Evolutionary conservation across 306 rosid species (phyloP), one percentile per base, ranked within the genome.

Genomic region (Purshia tridentata): DNA sequence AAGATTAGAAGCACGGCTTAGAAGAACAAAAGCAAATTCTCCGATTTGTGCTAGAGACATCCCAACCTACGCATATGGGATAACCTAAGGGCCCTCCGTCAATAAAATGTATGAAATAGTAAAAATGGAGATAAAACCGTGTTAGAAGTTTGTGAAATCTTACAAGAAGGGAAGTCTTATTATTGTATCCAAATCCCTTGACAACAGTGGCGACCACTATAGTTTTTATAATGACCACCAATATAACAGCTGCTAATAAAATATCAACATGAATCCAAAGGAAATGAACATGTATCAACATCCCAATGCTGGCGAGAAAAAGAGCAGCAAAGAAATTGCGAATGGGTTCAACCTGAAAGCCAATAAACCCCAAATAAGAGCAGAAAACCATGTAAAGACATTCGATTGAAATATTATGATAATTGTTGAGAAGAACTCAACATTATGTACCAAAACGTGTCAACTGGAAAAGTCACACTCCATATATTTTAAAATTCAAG

Each of bases 41-140:
- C 99, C 99, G n/a, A 91, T 95, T 84, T 95, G 99, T 41, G 98
- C 97, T 14, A 95, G 78, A 68, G 99, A 90, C 96, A 90, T 88
- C 79, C 98, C 98, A 70, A 95, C 99, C 99, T 90, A 90, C 88
- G 55, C 86, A 81, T 81, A 85, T 78, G 81, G 83, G 86, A 80
- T 46, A 84, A 89, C 72, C 85, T 67, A 84, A 85, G 89, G 84
- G 69, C 79, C 91, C 78, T 78, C 70, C 3, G 65, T 83, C 87
- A 84, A 85, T 69, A 70, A 85, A 80, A 80, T 76, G 61, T 45
- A 82, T 61, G 76, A 73, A 68, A 23, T 65, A 81, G 59, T 68
- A 65, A 82, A 83, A 69, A 81, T 50, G 67, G 52, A 65, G 29
- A 72, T 42, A 63, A 42, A 80, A 78, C 58, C 79, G 47, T 50